A percentile compares a stretch with the other conserved stretches of the same genome.
phyloP scores from a whole-genome alignment of 2,329 filamentous ascomycete species.

The Penicillium olsonii region DNA sequence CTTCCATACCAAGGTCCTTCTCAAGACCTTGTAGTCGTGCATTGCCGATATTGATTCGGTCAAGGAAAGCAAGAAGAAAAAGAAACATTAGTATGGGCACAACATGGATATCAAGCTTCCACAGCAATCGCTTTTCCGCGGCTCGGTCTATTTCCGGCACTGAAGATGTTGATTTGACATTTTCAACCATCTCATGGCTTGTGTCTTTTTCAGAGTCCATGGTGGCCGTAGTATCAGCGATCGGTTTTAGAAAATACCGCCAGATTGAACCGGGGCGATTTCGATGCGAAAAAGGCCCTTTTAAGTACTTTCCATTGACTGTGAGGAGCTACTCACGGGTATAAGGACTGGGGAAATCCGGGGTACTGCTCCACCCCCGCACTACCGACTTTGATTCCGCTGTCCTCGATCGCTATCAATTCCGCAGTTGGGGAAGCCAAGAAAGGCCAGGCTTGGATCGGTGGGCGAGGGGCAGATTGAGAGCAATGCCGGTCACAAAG shows the following conservation, averaged over 20 bases:
- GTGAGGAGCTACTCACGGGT: neutral
- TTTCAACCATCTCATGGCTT: slow-evolving; percentile 19
- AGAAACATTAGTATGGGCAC: slow-evolving; percentile 51
- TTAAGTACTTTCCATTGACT: neutral
- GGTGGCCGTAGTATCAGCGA: neutral
- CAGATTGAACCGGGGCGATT: neutral
- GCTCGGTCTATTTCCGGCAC: slow-evolving; percentile 24
- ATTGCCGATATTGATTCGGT: slow-evolving; percentile 53
- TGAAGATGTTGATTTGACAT: slow-evolving; percentile 13
- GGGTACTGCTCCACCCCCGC: slow-evolving; percentile 7
- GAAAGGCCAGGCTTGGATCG: neutral
- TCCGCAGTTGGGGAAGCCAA: neutral
- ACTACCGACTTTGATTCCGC: slow-evolving; percentile 2
- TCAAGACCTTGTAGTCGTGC: slow-evolving; percentile 49
- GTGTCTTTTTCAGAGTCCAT: slow-evolving; percentile 17
- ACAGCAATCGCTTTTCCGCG: slow-evolving; percentile 49
- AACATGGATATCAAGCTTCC: slow-evolving; percentile 52
- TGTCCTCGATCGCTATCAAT: neutral
- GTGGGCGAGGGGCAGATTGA: too few relatives aligned
- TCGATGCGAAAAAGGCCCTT: neutral
- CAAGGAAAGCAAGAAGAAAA: slow-evolving; percentile 49
- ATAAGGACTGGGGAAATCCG: slow-evolving; percentile 3
- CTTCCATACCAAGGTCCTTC: slow-evolving; percentile 45
- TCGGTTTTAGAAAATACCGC: too few relatives aligned
- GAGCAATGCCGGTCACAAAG: too few relatives aligned